These are phyloP conservation scores for Hortaea sp. DNA, from an alignment of 2,329 filamentous ascomycete species.

Conservation along the genomic window DNA sequence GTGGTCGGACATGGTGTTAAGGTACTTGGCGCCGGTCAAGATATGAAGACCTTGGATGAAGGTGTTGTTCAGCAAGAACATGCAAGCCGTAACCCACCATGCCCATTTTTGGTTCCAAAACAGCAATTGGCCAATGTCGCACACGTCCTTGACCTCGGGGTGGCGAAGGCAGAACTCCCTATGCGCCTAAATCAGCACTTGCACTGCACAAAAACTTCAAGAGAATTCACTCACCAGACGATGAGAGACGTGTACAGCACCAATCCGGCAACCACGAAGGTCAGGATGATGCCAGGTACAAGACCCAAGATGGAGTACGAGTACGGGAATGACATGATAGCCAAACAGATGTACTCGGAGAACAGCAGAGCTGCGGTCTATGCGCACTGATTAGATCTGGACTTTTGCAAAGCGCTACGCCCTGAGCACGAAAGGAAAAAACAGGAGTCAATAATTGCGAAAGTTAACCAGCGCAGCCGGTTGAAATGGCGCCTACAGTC, in stretches of 20 bases:
- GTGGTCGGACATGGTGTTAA: slow-evolving; percentile 75
- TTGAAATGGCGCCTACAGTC: neutral
- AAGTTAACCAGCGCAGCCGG: neutral
- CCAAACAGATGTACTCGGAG: slow-evolving; percentile 88
- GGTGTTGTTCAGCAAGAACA: slow-evolving; percentile 92
- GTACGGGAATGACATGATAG: slow-evolving; percentile 93
- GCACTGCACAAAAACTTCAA: neutral
- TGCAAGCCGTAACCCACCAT: slow-evolving; percentile 57
- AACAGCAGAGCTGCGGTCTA: slow-evolving; percentile 81
- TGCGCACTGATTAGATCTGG: slow-evolving; percentile 5
- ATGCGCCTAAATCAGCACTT: slow-evolving; percentile 25
- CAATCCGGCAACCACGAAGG: slow-evolving; percentile 62
- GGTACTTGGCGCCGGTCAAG: slow-evolving; percentile 72
- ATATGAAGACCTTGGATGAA: slow-evolving; percentile 79
- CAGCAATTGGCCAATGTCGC: slow-evolving; percentile 89
- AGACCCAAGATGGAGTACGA: slow-evolving; percentile 82
- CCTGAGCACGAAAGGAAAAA: neutral
- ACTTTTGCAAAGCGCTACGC: neutral
- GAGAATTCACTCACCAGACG: slow-evolving; percentile 39
- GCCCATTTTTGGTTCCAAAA: slow-evolving; percentile 75
- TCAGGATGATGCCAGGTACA: slow-evolving; percentile 77
- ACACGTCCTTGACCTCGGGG: slow-evolving; percentile 84
- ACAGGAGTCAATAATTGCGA: neutral
- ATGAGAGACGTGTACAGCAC: slow-evolving; percentile 75
- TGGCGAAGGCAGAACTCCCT: slow-evolving; percentile 89